Base-by-base conservation (phyloP, 2,329 filamentous ascomycete genomes). In the Botryotinia calthae region DNA sequence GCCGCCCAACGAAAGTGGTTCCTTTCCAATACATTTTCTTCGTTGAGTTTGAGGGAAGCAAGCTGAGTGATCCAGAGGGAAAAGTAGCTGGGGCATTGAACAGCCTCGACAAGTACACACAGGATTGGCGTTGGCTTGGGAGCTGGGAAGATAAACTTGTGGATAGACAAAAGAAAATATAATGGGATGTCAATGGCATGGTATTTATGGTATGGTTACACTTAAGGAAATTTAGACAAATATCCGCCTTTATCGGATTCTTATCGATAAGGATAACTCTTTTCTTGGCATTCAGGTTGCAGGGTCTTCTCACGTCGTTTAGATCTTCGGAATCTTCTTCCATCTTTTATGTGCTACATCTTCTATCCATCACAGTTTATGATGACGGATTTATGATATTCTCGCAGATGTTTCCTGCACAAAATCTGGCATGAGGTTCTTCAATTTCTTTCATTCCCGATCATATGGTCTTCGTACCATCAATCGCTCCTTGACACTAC, bases 21-120 rank as follows among this genome's bases (percentile, higher is more conserved):
- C 89, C 92, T 31, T 98, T 97, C 88, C 90, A 97, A 81, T 98
- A 98, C 83, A 88, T 98, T 54, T 98, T 98, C 84, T 95, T 98
- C 80, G 90, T 98, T 44, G 95, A 98, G 84, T 94, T 97, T 78
- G 88, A 92, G 81, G 91, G 92, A 1, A 86, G 89, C 80, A 83
- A 83, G 76, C 78, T 81, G 72, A 81, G 83, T 66, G 88, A 89
- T 77, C 84, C 85, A 2, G 85, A 86, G 70, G 87, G 86, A 5
- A 84, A 85, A 74, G 90, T 94, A 25, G 85, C 87, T 73, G 82
- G 82, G 34, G 91, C 89, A 40, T 81, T 95, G 80, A 83, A 83
- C 68, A 87, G 87, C 75, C 84, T 94, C 76, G 83, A 82, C 1
- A 81, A 80, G 44, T 87, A 89, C 75, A 89, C 89, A n/a, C 84